phyloP scores from a whole-genome alignment of 768 basidiomycete species.

The Tulasnella calospora region DNA sequence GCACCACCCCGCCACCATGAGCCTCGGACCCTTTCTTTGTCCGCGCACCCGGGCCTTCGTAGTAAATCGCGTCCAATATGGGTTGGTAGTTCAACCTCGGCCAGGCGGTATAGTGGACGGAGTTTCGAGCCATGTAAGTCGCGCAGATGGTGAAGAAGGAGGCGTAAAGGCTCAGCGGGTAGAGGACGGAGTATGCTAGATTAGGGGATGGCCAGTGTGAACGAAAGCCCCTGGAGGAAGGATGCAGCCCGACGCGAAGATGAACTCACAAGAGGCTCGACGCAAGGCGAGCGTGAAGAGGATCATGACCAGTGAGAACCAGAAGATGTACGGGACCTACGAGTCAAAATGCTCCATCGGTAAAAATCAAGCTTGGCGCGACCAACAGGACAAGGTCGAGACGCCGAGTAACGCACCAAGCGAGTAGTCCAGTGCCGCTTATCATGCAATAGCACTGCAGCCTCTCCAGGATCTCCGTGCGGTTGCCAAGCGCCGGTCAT shows the following conservation, averaged over 20 bases:
- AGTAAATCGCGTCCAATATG: slow-evolving; percentile 70
- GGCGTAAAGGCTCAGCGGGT: slow-evolving; percentile 81
- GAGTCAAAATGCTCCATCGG: not conserved
- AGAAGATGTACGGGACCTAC: slow-evolving; percentile 85
- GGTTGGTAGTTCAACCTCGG: slow-evolving; percentile 67
- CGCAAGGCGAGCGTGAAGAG: slow-evolving; percentile 81
- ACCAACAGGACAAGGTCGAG: not conserved
- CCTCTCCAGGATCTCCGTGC: slow-evolving; percentile 61
- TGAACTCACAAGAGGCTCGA: slow-evolving; percentile 69
- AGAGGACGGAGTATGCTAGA: slow-evolving; percentile 79
- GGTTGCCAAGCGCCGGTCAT: slow-evolving; percentile 85
- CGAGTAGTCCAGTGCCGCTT: slow-evolving; percentile 74
- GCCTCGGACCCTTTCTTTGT: slow-evolving; percentile 1
- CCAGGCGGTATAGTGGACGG: slow-evolving; percentile 93
- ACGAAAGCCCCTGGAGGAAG: not conserved
- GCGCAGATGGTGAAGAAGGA: slow-evolving; percentile 56
- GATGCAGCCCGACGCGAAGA: slow-evolving; percentile 9
- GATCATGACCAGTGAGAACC: slow-evolving; percentile 83
- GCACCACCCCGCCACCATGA: slow-evolving; percentile 10
- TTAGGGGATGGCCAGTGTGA: not conserved
- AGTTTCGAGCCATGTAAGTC: slow-evolving; percentile 72
- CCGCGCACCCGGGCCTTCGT: slow-evolving; percentile 67
- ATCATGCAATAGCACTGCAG: slow-evolving; percentile 72
- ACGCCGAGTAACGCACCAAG: slow-evolving; percentile 71
- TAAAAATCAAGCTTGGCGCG: not conserved